Evolutionary conservation across 2,329 filamentous ascomycete species (phyloP).

Genomic region (Aspergillus terreus): DNA sequence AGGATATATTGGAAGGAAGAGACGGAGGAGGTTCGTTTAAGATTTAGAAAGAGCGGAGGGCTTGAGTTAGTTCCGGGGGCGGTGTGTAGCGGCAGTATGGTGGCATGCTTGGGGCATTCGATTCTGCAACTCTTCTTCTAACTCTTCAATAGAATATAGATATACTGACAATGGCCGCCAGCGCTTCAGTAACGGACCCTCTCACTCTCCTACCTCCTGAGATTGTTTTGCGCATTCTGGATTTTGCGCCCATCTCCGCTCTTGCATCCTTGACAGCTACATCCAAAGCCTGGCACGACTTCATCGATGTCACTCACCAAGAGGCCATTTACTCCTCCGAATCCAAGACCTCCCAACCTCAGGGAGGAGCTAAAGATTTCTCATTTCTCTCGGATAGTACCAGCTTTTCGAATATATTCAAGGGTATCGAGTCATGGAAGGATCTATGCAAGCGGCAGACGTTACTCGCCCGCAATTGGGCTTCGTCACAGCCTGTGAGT

Average conservation of each 20-base stretch:
- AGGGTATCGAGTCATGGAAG: constrained; percentile 40
- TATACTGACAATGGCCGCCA: constrained; percentile 15
- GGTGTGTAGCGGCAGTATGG: constrained; percentile 11
- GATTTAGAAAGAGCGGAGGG: too few species aligned
- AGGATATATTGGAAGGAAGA: too few species aligned
- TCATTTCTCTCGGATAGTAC: constrained; percentile 22
- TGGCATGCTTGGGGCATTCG: not conserved
- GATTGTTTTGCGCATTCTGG: constrained; percentile 39
- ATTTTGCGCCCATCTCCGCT: constrained; percentile 33
- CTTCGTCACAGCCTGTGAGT: constrained; percentile 26
- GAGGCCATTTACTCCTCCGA: constrained; percentile 42
- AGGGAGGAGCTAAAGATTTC: constrained; percentile 25
- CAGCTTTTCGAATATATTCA: constrained; percentile 33
- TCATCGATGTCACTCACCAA: constrained; percentile 42
- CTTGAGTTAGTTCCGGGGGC: not conserved
- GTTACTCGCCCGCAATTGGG: constrained; percentile 40
- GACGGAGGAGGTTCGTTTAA: too few species aligned
- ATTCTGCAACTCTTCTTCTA: constrained; percentile 3
- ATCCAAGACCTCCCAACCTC: constrained; percentile 29
- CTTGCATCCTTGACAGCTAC: constrained; percentile 34
- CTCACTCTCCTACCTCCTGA: constrained; percentile 35
- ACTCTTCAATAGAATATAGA: constrained; percentile 1
- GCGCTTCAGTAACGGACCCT: constrained; percentile 19
- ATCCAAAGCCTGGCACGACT: constrained; percentile 38
- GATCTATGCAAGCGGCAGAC: constrained; percentile 42